Conservation (phyloP, 2,329 filamentous ascomycete species). For the Phialemonium atrogriseum region DNA sequence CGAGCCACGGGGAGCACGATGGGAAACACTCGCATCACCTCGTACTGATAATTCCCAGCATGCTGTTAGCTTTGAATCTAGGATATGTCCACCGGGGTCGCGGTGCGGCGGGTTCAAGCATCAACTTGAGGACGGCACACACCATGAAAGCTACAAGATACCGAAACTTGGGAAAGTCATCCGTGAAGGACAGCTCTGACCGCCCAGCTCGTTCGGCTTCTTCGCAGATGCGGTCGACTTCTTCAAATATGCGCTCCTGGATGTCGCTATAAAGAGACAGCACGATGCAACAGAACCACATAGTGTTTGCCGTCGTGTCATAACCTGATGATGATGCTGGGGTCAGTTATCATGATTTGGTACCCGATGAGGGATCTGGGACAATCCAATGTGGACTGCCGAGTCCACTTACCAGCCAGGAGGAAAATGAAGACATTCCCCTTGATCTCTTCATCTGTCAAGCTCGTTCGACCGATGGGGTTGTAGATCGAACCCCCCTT, state of each 20-base stretch:
- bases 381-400: too few species aligned
- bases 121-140: too few species aligned
- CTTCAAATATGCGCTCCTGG: too few species aligned
- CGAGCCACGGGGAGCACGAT: too few species aligned
- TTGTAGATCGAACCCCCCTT: too few species aligned
- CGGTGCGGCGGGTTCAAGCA: too few species aligned
- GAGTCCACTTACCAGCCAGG: slow-evolving; percentile 1
- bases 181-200: neutral
- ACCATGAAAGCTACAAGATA: slow-evolving; percentile 3
- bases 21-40: too few species aligned
- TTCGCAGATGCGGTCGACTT: neutral
- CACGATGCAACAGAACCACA: neutral
- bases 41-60: too few species aligned
- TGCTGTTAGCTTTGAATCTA: too few species aligned
- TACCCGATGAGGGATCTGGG: too few species aligned
- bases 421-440: slow-evolving; percentile 3
- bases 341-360: too few species aligned
- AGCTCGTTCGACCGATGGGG: neutral
- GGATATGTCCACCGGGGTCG: too few species aligned
- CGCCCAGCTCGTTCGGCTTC: neutral
- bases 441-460: slow-evolving; percentile 1
- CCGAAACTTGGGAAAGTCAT: slow-evolving; percentile 1
- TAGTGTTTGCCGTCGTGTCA: slow-evolving; percentile 3
- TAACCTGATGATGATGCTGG: neutral
- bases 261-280: neutral